phyloP scores from a whole-genome alignment of 106 monocot species.

The Chionographis japonica region DNA sequence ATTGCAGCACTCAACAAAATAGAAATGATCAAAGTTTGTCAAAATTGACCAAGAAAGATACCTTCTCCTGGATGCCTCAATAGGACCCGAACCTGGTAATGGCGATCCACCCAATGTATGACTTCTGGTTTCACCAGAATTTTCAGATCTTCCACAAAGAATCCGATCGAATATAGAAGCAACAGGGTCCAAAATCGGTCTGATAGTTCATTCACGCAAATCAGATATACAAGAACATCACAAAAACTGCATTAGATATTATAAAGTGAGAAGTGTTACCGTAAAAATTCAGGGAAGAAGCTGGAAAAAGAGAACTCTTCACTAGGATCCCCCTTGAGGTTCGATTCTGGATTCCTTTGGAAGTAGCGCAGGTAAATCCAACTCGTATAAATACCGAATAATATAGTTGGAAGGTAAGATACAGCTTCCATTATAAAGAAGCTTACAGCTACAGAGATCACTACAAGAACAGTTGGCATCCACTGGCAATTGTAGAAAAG shows the following conservation, averaged over 20 bases:
- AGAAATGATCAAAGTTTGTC: neutral
- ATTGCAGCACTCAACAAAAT: neutral
- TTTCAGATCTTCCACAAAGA: constrained; percentile 69
- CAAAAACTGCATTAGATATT: neutral
- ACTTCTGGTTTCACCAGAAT: constrained; percentile 32
- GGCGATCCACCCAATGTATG: constrained; percentile 40
- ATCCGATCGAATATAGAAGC: constrained; percentile 66
- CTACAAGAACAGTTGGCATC: constrained; percentile 65
- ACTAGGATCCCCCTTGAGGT: constrained; percentile 94
- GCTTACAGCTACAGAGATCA: constrained; percentile 50
- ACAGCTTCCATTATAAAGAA: constrained; percentile 49
- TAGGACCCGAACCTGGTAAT: constrained; percentile 90
- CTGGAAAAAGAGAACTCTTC: constrained; percentile 91
- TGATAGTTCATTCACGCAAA: constrained; percentile 21
- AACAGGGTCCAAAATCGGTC: constrained; percentile 80
- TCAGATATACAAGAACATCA: neutral
- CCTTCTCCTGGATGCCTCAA: constrained; percentile 90
- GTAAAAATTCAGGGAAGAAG: constrained; percentile 82
- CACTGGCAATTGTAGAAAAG: constrained; percentile 40
- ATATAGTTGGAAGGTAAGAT: constrained; percentile 62
- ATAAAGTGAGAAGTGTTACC: constrained; percentile 24
- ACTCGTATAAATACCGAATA: constrained; percentile 88
- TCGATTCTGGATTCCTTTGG: constrained; percentile 80
- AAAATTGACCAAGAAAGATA: constrained; percentile 20
- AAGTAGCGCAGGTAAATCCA: constrained; percentile 95